phyloP scores from a whole-genome alignment of 2,329 filamentous ascomycete species.

The Botrytis elliptica region DNA sequence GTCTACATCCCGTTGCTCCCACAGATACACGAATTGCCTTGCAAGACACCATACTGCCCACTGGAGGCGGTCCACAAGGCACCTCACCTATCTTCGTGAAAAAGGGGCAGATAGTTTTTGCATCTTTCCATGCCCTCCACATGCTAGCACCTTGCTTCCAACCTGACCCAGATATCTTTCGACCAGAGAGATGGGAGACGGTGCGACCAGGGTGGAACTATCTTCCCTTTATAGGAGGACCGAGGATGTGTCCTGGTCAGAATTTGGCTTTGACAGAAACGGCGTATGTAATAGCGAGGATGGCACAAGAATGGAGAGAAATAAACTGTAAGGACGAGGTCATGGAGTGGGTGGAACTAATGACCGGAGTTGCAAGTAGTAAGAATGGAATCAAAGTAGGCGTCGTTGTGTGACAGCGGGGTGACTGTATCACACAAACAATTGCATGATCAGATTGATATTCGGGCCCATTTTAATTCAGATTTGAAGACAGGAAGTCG shows the following conservation, averaged over 20 bases:
- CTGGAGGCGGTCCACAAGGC: not conserved
- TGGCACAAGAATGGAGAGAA: not conserved
- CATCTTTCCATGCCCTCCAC: not conserved
- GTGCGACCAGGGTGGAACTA: not conserved
- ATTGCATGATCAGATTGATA: not conserved
- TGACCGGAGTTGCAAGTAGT: not conserved
- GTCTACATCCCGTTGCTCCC: not conserved
- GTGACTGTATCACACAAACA: not conserved
- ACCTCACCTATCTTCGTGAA: not conserved
- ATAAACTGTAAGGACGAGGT: not conserved
- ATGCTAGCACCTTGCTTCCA: not conserved
- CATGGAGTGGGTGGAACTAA: conserved; percentile 1
- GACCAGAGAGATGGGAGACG: not conserved
- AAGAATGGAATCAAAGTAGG: not conserved
- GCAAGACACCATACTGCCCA: not conserved
- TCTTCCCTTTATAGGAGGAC: not conserved
- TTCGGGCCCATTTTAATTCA: not conserved
- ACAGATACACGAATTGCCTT: not conserved
- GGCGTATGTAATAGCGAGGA: not conserved
- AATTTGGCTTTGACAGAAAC: not conserved
- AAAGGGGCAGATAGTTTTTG: not conserved
- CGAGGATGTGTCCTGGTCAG: not conserved
- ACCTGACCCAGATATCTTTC: not conserved
- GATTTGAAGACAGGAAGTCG: not conserved
- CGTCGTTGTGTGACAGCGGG: not conserved